phyloP scores from a whole-genome alignment of 2,329 filamentous ascomycete species.

The Gremmenia infestans region DNA sequence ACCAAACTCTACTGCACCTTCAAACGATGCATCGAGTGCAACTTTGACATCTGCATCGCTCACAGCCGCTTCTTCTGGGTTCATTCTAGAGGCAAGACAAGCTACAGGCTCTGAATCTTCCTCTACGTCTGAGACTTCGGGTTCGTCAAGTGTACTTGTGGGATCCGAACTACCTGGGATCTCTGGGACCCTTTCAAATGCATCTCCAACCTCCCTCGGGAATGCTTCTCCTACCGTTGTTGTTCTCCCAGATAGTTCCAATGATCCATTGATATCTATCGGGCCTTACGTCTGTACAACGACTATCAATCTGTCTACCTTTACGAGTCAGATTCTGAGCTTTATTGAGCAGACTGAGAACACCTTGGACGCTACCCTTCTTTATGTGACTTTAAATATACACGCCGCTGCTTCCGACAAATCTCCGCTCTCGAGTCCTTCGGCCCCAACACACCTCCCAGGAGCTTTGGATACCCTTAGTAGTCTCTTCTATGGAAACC shows the following conservation, averaged over 20 bases:
- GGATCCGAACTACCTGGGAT: background rate
- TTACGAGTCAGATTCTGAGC: conserved; percentile 46
- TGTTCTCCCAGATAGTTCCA: conserved; percentile 10
- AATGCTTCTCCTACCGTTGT: conserved; percentile 15
- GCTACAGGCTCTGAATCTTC: too few species aligned
- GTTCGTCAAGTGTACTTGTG: background rate
- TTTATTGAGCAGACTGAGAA: conserved; percentile 50
- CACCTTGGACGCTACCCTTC: conserved; percentile 48
- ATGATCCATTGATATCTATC: conserved; percentile 37
- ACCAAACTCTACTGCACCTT: conserved; percentile 17
- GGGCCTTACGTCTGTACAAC: conserved; percentile 53
- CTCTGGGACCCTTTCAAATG: background rate
- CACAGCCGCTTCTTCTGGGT: background rate
- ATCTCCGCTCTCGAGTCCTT: conserved; percentile 38
- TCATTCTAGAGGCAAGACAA: background rate
- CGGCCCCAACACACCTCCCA: conserved; percentile 42
- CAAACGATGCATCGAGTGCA: background rate
- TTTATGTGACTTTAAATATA: conserved; percentile 52
- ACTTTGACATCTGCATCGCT: background rate
- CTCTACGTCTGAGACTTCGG: background rate
- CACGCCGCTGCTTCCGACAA: conserved; percentile 47
- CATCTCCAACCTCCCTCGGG: conserved; percentile 17
- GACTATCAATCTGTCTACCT: conserved; percentile 43
- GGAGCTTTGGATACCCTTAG: conserved; percentile 39
- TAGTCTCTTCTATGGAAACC: conserved; percentile 40